phyloP scores from a whole-genome alignment of 1,284 basidiomycete genomes.

The Cyathus olla region DNA sequence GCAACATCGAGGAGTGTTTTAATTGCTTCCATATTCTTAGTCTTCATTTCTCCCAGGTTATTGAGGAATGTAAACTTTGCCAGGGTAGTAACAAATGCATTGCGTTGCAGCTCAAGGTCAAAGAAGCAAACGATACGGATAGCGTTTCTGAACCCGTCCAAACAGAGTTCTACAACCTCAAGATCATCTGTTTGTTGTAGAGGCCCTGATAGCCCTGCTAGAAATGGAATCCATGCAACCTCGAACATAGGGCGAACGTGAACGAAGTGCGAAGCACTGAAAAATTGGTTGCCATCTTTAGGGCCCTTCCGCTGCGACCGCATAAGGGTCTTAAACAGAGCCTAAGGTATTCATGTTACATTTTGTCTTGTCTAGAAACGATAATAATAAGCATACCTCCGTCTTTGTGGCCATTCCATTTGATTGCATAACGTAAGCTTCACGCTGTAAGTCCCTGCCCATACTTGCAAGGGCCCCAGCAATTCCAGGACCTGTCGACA shows the following conservation, averaged over 20 bases:
- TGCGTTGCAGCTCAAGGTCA: conserved; percentile 94
- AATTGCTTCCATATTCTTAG: conserved; percentile 99
- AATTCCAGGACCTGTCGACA: conserved; percentile 75
- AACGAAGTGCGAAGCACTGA: conserved; percentile 94
- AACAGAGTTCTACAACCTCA: conserved; percentile 90
- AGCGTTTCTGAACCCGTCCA: conserved; percentile 94
- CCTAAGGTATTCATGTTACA: conserved; percentile 53
- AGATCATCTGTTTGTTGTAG: conserved; percentile 94
- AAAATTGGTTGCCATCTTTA: conserved; percentile 86
- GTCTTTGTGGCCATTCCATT: conserved; percentile 97
- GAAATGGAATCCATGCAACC: conserved; percentile 97
- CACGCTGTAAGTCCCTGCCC: conserved; percentile 92
- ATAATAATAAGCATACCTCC: conserved; percentile 65
- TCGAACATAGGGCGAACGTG: conserved; percentile 99
- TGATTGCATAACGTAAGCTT: conserved; percentile 94
- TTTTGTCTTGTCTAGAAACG: too few species aligned
- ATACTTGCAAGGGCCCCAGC: conserved; percentile 88
- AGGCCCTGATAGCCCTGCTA: conserved; percentile 93
- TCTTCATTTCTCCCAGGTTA: conserved; percentile 97
- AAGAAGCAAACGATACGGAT: conserved; percentile 96
- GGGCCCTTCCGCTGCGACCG: conserved; percentile 86
- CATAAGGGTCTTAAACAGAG: conserved; percentile 91
- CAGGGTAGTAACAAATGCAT: conserved; percentile 98
- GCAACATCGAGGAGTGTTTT: conserved; percentile 94
- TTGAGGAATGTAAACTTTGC: conserved; percentile 97